Percentiles rank a stretch among this genome's conserved stretches.
These are phyloP conservation scores for Eucalyptus decipiens DNA, from an alignment of 345 rosid genomes.

Conservation along the genomic window DNA sequence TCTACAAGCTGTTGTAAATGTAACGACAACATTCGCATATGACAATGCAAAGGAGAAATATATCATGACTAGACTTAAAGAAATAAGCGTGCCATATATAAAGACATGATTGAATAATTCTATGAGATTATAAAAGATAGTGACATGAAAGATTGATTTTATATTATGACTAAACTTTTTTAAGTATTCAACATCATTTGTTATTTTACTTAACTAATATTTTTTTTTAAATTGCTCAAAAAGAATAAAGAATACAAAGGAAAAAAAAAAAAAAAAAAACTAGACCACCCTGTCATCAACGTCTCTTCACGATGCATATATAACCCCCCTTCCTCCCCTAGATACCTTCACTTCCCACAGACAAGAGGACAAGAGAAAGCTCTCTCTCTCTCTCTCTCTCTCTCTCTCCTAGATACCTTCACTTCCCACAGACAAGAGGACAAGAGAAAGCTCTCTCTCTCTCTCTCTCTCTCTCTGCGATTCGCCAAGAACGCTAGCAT, in stretches of 20 bases:
- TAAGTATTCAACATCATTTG: neutral
- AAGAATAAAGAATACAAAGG: neutral
- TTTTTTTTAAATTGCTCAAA: neutral
- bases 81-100: neutral
- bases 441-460: neutral
- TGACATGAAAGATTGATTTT: neutral
- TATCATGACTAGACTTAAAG: neutral
- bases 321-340: neutral
- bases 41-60: neutral
- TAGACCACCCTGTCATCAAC: neutral
- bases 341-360: neutral
- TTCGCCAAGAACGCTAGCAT: neutral
- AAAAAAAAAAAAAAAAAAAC: neutral
- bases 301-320: neutral
- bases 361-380: neutral
- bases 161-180: neutral
- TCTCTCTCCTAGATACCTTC: neutral
- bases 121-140: neutral
- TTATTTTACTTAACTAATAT: neutral
- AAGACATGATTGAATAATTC: neutral
- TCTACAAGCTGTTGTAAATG: neutral
- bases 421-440: neutral
- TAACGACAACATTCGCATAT: neutral
- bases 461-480: neutral
- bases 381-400: neutral